phyloP scores from a whole-genome alignment of 345 rosid genomes.

The Luvunga scandens region DNA sequence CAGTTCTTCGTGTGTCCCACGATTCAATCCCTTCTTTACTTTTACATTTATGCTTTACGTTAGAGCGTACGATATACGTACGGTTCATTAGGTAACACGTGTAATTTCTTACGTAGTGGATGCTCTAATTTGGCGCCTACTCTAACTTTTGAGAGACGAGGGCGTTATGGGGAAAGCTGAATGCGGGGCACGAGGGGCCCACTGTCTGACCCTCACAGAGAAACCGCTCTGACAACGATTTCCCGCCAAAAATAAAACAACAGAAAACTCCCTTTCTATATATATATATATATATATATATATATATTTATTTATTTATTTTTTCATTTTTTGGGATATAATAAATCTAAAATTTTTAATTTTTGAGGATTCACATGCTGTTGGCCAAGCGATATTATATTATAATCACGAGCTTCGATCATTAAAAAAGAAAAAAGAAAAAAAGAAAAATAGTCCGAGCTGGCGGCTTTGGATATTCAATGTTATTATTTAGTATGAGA shows the following conservation, averaged over 20 bases:
- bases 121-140: accelerated
- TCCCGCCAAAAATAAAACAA: slow-evolving; percentile 25
- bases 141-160: accelerated
- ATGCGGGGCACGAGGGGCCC: slow-evolving; percentile 8
- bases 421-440: too few species aligned
- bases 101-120: background rate
- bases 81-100: background rate
- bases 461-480: background rate
- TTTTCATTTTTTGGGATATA: too few species aligned
- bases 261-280: background rate
- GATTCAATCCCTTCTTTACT: background rate
- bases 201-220: background rate
- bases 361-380: too few species aligned
- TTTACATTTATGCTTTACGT: background rate
- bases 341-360: too few species aligned
- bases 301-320: too few species aligned
- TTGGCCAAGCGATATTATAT: too few species aligned
- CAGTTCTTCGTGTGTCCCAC: slow-evolving; percentile 17
- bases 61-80: background rate
- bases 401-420: too few species aligned
- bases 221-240: slow-evolving; percentile 4
- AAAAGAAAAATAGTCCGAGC: background rate
- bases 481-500: background rate
- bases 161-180: background rate
- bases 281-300: too few species aligned